Evolutionary conservation across 176 grass and related monocot genomes (phyloP).

Genomic region (Otatea glauca): DNA sequence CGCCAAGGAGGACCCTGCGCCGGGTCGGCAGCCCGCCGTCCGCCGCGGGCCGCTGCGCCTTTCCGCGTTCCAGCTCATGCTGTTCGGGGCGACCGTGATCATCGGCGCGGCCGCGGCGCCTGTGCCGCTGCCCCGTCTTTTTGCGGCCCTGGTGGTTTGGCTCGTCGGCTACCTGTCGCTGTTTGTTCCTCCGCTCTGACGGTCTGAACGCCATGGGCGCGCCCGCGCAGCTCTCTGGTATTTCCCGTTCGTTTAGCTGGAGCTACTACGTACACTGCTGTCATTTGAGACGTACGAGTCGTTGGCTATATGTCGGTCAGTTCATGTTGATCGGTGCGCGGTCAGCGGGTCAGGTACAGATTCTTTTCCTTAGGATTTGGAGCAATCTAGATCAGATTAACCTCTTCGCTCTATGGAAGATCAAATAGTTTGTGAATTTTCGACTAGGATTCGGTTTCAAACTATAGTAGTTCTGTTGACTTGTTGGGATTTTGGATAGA

Average conservation of each 20-base stretch:
- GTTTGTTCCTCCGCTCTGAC: not conserved
- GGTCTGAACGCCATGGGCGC: not conserved
- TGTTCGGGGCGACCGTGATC: conserved; percentile 2
- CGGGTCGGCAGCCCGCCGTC: not conserved
- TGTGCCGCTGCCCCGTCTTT: not conserved
- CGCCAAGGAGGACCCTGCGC: not conserved
- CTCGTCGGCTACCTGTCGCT: conserved; percentile 4
- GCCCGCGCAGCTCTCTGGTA: too few species aligned
- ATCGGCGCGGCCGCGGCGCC: not conserved
- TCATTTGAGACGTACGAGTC: not conserved
- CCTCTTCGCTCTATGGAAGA: too few species aligned
- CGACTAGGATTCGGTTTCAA: too few species aligned
- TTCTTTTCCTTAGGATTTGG: too few species aligned
- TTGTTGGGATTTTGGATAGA: too few species aligned
- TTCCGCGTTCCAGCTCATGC: not conserved
- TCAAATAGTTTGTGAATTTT: too few species aligned
- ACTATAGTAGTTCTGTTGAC: too few species aligned
- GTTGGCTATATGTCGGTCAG: not conserved
- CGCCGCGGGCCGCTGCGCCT: not conserved
- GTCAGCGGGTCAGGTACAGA: too few species aligned
- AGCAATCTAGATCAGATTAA: too few species aligned
- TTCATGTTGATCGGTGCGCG: too few species aligned
- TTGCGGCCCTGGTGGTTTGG: not conserved
- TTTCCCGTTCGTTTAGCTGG: not conserved
- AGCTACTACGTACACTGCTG: not conserved